Evolutionary conservation across 202 grass and related monocot genomes (phyloP).

Genomic region (Dendrocalamus latiflorus): DNA sequence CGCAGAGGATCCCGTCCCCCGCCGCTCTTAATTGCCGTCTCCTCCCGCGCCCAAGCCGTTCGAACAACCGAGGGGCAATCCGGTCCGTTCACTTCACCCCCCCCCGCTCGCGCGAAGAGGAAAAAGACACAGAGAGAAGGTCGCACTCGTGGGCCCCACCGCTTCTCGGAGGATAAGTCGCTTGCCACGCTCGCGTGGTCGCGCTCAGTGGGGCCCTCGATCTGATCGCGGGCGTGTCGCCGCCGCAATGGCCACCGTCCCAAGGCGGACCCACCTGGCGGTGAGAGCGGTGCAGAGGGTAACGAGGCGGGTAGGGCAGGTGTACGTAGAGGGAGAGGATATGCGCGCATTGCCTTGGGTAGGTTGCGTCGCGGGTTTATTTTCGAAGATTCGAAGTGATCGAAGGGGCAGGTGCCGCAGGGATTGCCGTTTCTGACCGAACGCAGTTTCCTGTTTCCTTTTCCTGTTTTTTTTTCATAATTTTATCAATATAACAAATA

Average conservation of each 20-base stretch:
- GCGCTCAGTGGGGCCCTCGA: background rate
- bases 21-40: background rate
- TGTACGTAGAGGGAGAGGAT: background rate
- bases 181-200: background rate
- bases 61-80: background rate
- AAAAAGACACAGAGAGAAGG: too few relatives aligned
- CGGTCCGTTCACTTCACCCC: background rate
- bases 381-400: slow-evolving; percentile 35
- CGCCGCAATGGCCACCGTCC: background rate
- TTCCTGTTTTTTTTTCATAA: too few relatives aligned
- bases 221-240: background rate
- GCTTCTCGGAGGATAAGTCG: background rate
- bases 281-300: accelerated
- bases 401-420: background rate
- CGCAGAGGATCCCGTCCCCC: background rate
- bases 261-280: background rate
- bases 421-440: background rate
- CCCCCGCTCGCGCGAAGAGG: background rate
- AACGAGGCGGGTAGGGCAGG: background rate
- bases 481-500: too few relatives aligned
- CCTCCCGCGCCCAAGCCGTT: slow-evolving; percentile 1
- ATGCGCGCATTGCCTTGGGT: background rate
- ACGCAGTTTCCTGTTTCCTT: background rate
- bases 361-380: slow-evolving; percentile 18
- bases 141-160: background rate